These are phyloP conservation scores for Plasmodium billcollinsi DNA, from an alignment of 169 alveolate species.

Conservation along the genomic window DNA sequence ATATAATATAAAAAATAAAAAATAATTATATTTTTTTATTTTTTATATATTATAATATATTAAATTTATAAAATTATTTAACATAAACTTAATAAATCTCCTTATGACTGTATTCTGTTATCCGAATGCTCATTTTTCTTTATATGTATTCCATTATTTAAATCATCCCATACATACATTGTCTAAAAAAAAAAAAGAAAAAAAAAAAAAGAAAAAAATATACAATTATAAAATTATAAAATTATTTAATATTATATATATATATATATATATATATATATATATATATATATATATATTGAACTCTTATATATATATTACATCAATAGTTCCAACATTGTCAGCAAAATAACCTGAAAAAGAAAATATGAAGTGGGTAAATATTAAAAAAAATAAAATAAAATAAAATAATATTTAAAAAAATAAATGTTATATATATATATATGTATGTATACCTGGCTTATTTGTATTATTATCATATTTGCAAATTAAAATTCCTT, in stretches of 20 bases:
- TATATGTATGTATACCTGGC: constrained; percentile 36
- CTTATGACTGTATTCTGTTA: no score
- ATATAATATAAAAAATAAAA: no score
- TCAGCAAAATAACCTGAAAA: constrained; percentile 55
- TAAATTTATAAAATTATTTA: no score
- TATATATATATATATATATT: neutral
- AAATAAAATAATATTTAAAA: neutral
- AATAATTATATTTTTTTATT: no score
- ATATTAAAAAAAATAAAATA: neutral
- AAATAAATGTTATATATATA: neutral
- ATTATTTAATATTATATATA: neutral
- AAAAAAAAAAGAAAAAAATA: neutral
- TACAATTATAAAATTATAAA: neutral
- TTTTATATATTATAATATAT: no score
- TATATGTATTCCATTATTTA: neutral
- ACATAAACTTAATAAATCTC: no score
- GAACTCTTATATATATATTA: neutral
- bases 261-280: neutral
- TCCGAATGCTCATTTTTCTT: no score
- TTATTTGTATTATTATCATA: constrained; percentile 40
- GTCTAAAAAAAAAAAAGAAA: constrained; percentile 13
- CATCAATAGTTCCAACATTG: constrained; percentile 63
- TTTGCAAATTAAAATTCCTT: constrained; percentile 48
- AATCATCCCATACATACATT: constrained; percentile 31
- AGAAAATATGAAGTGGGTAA: constrained; percentile 5